Evolutionary conservation across 805 yeast genomes (phyloP), one percentile per base, ranked within the genome.

Genomic region (Pichia manshurica): DNA sequence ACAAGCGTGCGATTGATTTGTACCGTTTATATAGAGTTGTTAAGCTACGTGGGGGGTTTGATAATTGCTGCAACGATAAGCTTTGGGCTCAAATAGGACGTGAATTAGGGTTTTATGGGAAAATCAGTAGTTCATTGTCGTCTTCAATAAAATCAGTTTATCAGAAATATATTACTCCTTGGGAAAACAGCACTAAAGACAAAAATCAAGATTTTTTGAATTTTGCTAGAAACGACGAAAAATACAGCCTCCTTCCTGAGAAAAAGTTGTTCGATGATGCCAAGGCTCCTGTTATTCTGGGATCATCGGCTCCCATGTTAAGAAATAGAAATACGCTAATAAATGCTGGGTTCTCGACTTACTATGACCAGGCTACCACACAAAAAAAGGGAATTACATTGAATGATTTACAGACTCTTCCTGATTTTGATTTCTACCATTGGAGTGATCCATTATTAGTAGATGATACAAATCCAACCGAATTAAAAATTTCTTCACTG

Each of bases 31-130:
- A 77, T 54, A 67, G 74, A 34, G 71, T 78, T 13, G 93, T 87
- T 1, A 67, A 73, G 17, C 59, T 75, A 16, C 69, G 84, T 50
- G 93, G 93, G 17, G 95, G 95, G 0, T 81, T 72, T 59, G 70
- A 71, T 10, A 70, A 65, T 10, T 89, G 87, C n/a, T 76, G 84
- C 40, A 63, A 73, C 47, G 75, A 74, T 47, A 84, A 84, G 57
- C 69, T 78, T 40, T 87, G 96, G 96, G 88, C 88, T 1, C 88
- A 84, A 58, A 75, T 87, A 9, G 91, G 91, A 13, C 71, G 89
- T 46, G 95, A 86, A 56, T 66, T 87, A 43, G 95, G 95, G 0
- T 84, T 81, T 60, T 74, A 79, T 29, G 88, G 87, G 2, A 75
- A 79, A 54, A 79, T 81, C 44, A 81, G 82, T 77, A 81, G 86